These are phyloP conservation scores for Lentinus brumalis DNA, from an alignment of 768 basidiomycete genomes.

Conservation along the genomic window DNA sequence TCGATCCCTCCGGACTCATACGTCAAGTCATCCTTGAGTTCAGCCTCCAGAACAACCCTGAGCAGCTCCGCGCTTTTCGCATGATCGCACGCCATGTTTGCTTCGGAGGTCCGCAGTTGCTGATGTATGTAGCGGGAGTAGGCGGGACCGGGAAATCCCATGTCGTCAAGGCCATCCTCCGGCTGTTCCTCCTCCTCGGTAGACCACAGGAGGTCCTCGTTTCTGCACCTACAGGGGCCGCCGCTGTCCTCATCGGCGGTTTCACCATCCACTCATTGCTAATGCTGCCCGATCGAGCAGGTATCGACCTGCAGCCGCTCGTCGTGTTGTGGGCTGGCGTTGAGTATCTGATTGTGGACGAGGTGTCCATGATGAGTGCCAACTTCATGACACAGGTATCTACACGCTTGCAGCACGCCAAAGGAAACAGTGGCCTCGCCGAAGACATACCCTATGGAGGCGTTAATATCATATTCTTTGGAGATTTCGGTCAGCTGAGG, in stretches of 20 bases:
- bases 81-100: constrained; percentile 13
- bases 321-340: constrained; percentile 20
- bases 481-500: constrained; percentile 33
- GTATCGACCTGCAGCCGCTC: neutral
- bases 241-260: constrained; percentile 31
- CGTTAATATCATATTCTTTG: constrained; percentile 34
- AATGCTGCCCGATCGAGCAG: constrained; percentile 18
- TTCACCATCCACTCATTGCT: constrained; percentile 33
- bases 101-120: constrained; percentile 16
- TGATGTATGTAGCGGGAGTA: constrained; percentile 32
- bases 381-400: constrained; percentile 26
- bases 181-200: constrained; percentile 16
- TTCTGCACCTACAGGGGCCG: constrained; percentile 33
- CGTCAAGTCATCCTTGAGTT: neutral
- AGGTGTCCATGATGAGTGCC: constrained; percentile 27
- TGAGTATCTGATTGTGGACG: constrained; percentile 24
- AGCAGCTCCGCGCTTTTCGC: constrained; percentile 17
- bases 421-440: constrained; percentile 9
- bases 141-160: constrained; percentile 36
- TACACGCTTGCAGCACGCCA: constrained; percentile 21
- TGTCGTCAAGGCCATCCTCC: constrained; percentile 26
- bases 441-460: constrained; percentile 31
- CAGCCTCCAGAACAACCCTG: neutral
- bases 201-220: constrained; percentile 16
- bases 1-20: neutral